phyloP scores from a whole-genome alignment of 768 basidiomycete species.

The Amanita pallidorosea region DNA sequence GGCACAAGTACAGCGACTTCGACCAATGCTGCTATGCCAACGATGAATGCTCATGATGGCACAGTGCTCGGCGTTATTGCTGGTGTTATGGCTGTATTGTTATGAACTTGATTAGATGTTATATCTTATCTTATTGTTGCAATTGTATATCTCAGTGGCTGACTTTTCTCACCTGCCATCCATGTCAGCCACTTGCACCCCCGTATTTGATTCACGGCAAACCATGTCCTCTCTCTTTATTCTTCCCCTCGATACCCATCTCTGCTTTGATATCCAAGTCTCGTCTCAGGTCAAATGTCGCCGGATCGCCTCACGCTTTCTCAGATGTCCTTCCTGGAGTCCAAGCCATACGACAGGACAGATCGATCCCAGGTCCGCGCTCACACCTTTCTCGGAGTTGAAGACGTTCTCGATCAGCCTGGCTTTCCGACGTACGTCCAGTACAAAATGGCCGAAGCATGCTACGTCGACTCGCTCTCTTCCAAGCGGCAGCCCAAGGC shows the following conservation, averaged over 20 bases:
- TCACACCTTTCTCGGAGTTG: background rate
- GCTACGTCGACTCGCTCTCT: conserved; percentile 50
- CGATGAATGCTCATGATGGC: conserved; percentile 2
- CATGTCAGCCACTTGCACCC: background rate
- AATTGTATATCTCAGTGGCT: conserved; percentile 3
- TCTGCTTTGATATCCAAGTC: background rate
- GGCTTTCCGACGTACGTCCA: conserved; percentile 55
- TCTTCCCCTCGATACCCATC: background rate
- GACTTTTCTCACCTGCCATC: background rate
- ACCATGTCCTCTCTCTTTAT: background rate
- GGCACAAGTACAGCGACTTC: background rate
- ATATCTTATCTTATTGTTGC: background rate
- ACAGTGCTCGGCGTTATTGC: conserved; percentile 6
- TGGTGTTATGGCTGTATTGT: conserved; percentile 5
- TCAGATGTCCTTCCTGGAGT: background rate
- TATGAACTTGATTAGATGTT: background rate
- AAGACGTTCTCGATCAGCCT: conserved; percentile 13
- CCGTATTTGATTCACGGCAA: background rate
- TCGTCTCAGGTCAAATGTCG: background rate
- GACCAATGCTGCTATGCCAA: conserved; percentile 4
- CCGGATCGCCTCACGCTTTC: background rate
- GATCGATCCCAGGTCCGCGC: background rate
- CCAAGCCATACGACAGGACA: background rate
- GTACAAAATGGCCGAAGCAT: conserved; percentile 46
- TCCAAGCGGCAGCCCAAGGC: conserved; percentile 52